These are phyloP conservation scores for Aciculosporium take DNA, from an alignment of 2,329 filamentous ascomycete species.

Conservation along the genomic window DNA sequence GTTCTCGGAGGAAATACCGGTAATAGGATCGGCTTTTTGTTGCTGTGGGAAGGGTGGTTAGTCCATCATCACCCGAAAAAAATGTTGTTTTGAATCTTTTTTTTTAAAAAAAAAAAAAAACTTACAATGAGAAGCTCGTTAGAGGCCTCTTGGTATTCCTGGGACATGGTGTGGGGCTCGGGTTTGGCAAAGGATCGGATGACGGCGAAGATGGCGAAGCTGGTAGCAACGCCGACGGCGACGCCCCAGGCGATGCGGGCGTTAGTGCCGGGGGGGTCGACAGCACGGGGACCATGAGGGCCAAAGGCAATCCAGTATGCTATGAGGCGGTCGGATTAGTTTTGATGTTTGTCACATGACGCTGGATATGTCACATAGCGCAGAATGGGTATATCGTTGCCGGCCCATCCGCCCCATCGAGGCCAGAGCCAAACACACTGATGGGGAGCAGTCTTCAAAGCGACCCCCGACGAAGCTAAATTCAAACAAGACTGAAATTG, in stretches of 20 bases:
- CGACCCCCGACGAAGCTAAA: neutral
- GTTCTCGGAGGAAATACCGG: constrained; percentile 64
- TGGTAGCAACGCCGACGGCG: constrained; percentile 49
- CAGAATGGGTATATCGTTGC: no score
- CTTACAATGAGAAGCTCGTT: constrained; percentile 87
- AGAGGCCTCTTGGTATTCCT: constrained; percentile 89
- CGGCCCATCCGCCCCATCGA: neutral
- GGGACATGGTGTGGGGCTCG: constrained; percentile 75
- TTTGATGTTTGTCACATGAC: constrained; percentile 17
- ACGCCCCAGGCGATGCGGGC: constrained; percentile 67
- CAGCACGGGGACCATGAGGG: constrained; percentile 81
- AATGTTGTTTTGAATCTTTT: neutral
- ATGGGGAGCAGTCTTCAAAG: no score
- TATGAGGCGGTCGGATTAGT: constrained; percentile 29
- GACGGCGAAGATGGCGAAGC: constrained; percentile 55
- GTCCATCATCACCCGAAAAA: neutral
- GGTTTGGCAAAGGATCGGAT: constrained; percentile 60
- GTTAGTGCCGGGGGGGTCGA: constrained; percentile 69
- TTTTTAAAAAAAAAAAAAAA: neutral
- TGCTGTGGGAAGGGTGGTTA: constrained; percentile 31
- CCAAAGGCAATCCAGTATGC: constrained; percentile 99
- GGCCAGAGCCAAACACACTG: neutral
- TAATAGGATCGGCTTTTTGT: constrained; percentile 77
- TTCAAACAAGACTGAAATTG: neutral
- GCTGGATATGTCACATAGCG: neutral